Conservation (phyloP, 768 basidiomycete species). For the Leccinum boreale region DNA sequence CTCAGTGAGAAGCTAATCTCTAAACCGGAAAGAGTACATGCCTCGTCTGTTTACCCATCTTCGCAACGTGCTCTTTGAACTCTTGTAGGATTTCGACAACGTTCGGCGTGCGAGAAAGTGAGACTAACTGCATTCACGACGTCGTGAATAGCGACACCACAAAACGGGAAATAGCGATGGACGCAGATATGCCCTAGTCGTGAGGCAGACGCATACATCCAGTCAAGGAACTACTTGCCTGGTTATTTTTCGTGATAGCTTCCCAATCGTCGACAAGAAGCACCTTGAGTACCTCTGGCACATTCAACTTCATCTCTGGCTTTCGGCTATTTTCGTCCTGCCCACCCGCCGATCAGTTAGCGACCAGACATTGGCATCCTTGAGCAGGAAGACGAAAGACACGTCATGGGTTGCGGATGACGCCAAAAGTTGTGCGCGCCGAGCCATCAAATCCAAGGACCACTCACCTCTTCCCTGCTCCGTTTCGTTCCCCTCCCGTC, state of each 20-base stretch:
- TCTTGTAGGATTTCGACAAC: constrained; percentile 75
- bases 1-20: neutral
- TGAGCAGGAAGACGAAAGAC: neutral
- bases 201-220: neutral
- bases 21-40: constrained; percentile 24
- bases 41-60: constrained; percentile 46
- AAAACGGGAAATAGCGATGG: neutral
- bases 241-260: constrained; percentile 89
- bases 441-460: neutral
- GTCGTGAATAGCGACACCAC: neutral
- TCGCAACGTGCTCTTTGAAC: constrained; percentile 64
- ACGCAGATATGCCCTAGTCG: neutral
- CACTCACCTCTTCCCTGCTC: constrained; percentile 67
- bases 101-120: constrained; percentile 75
- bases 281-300: constrained; percentile 88
- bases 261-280: constrained; percentile 98
- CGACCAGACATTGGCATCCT: neutral
- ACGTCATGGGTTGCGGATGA: neutral
- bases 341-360: neutral
- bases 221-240: constrained; percentile 44
- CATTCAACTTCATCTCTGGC: constrained; percentile 85
- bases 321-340: constrained; percentile 77
- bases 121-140: constrained; percentile 60
- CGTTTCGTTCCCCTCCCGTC: constrained; percentile 69
- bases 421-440: neutral